phyloP scores from a whole-genome alignment of 148 eudicot genomes.

The Camellia lanceoleosa region DNA sequence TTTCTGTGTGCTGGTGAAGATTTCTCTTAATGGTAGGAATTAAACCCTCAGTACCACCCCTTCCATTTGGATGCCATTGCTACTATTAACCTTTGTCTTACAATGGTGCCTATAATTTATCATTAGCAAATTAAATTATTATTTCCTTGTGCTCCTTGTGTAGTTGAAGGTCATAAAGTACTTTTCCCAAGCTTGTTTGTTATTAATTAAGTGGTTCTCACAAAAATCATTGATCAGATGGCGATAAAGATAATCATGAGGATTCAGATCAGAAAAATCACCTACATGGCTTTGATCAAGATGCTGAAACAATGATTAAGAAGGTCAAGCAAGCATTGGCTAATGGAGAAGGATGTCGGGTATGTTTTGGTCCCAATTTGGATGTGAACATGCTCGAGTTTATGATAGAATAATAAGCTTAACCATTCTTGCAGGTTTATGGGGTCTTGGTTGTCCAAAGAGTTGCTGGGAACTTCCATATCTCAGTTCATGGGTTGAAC shows the following conservation, averaged over 20 bases:
- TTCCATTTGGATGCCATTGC: conserved; percentile 8
- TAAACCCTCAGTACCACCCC: not conserved
- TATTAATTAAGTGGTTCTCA: conserved; percentile 9
- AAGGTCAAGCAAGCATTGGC: conserved; percentile 82
- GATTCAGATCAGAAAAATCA: conserved; percentile 52
- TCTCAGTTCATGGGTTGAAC: conserved; percentile 96
- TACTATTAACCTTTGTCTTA: not conserved
- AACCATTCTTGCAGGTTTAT: conserved; percentile 62
- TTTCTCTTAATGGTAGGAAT: not conserved
- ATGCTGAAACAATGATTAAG: conserved; percentile 73
- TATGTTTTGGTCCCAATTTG: conserved; percentile 27
- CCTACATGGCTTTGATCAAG: conserved; percentile 77
- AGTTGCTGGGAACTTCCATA: conserved; percentile 98
- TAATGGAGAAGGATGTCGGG: conserved; percentile 93
- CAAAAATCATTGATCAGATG: conserved; percentile 43
- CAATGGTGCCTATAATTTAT: not conserved
- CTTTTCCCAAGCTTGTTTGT: not conserved
- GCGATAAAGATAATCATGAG: conserved; percentile 51
- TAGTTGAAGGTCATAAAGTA: not conserved
- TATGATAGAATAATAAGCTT: conserved; percentile 4
- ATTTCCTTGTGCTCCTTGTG: conserved; percentile 5
- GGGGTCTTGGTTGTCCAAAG: conserved; percentile 95
- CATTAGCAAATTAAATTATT: not conserved
- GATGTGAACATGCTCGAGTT: conserved; percentile 3
- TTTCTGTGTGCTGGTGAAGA: not conserved